These are phyloP conservation scores for Colletotrichum godetiae DNA, from an alignment of 2,329 filamentous ascomycete species.

Conservation along the genomic window DNA sequence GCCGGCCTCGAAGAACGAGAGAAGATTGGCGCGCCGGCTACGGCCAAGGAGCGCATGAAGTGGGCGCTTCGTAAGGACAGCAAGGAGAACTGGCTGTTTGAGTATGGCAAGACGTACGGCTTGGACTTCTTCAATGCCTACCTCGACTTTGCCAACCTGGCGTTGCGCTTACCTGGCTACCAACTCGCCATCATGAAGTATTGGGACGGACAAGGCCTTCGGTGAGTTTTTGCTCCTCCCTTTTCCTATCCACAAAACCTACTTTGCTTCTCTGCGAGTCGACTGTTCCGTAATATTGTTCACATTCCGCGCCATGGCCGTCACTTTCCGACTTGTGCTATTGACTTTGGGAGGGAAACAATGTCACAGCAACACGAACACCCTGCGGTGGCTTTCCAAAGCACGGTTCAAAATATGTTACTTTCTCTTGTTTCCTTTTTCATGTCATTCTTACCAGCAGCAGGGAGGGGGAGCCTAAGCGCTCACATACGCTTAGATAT, in stretches of 20 bases:
- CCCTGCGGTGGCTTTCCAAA: neutral
- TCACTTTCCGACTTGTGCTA: neutral
- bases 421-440: conserved; percentile 18
- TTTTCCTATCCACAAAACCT: conserved; percentile 16
- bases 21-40: conserved; percentile 61
- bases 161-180: conserved; percentile 78
- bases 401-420: neutral
- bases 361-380: neutral
- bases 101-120: conserved; percentile 63
- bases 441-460: conserved; percentile 38
- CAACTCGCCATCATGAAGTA: conserved; percentile 79
- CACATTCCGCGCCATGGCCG: neutral
- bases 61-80: conserved; percentile 64
- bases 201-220: conserved; percentile 82
- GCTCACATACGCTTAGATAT: conserved; percentile 90
- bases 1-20: conserved; percentile 60
- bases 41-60: conserved; percentile 66
- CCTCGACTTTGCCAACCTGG: conserved; percentile 82
- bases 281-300: neutral
- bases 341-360: neutral
- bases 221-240: conserved; percentile 63
- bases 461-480: conserved; percentile 56
- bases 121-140: conserved; percentile 90
- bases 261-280: conserved; percentile 20
- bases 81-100: conserved; percentile 66